phyloP scores from a whole-genome alignment of 441 rosid species.

The Dalechampia spathulata region DNA sequence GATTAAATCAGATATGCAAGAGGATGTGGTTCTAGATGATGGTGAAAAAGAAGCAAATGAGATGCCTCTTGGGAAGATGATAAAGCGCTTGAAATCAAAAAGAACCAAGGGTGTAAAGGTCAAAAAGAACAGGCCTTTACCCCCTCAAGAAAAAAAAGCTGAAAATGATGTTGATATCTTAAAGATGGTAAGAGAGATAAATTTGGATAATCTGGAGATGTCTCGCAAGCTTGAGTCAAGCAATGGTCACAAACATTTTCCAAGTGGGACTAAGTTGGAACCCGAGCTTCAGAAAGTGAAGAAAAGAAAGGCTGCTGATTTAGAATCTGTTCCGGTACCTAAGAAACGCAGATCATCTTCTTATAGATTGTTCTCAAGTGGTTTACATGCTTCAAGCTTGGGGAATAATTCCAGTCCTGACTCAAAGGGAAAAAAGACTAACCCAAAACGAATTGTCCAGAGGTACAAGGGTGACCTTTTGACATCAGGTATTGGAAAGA shows the following conservation, averaged over 20 bases:
- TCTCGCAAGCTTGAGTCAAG: slow-evolving; percentile 65
- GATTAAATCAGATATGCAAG: slow-evolving; percentile 42
- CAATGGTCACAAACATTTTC: slow-evolving; percentile 67
- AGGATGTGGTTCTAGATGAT: slow-evolving; percentile 46
- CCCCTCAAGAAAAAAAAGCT: slow-evolving; percentile 41
- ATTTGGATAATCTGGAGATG: slow-evolving; percentile 53
- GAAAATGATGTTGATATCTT: slow-evolving; percentile 78
- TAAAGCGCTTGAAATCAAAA: slow-evolving; percentile 65
- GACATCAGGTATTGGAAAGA: slow-evolving; percentile 39
- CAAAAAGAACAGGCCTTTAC: slow-evolving; percentile 41
- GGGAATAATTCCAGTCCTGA: slow-evolving; percentile 34
- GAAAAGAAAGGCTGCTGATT: slow-evolving; percentile 53
- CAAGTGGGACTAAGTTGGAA: slow-evolving; percentile 34
- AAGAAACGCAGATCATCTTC: slow-evolving; percentile 72
- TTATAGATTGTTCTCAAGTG: slow-evolving; percentile 40
- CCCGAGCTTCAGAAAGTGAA: slow-evolving; percentile 40
- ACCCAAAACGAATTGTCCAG: slow-evolving; percentile 21
- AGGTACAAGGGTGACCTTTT: slow-evolving; percentile 32
- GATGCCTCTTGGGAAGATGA: slow-evolving; percentile 71
- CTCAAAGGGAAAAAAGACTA: slow-evolving; percentile 32
- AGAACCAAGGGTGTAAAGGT: slow-evolving; percentile 53
- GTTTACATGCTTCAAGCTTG: slow-evolving; percentile 27
- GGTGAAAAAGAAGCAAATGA: slow-evolving; percentile 73
- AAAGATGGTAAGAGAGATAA: slow-evolving; percentile 92
- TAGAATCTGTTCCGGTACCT: slow-evolving; percentile 50